phyloP scores from a whole-genome alignment of 176 grass and related monocot genomes.

The Avena eriantha region DNA sequence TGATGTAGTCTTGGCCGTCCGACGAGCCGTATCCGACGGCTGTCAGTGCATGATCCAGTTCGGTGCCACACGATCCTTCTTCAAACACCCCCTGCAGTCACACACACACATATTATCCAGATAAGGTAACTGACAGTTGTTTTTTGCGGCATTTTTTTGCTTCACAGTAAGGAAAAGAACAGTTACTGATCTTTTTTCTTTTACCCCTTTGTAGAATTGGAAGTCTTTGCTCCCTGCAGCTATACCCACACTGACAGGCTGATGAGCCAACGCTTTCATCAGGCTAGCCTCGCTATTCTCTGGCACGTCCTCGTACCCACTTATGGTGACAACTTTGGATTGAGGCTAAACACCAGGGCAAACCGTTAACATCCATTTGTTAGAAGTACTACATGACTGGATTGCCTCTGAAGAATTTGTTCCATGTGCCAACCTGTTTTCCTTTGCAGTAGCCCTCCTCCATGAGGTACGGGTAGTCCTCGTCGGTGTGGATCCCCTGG shows the following conservation, averaged over 20 bases:
- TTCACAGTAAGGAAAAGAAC: background rate
- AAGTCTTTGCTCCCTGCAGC: slow-evolving; percentile 73
- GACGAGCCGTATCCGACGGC: slow-evolving; percentile 78
- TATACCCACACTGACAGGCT: slow-evolving; percentile 82
- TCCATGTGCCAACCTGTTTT: slow-evolving; percentile 46
- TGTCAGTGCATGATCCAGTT: slow-evolving; percentile 73
- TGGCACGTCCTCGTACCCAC: slow-evolving; percentile 75
- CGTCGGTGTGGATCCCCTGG: slow-evolving; percentile 63
- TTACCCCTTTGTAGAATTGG: slow-evolving; percentile 94
- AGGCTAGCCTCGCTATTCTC: slow-evolving; percentile 74
- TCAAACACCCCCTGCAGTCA: slow-evolving; percentile 72
- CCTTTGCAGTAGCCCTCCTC: slow-evolving; percentile 74
- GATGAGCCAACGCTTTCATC: slow-evolving; percentile 67
- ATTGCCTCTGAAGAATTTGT: background rate
- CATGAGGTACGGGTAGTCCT: slow-evolving; percentile 85
- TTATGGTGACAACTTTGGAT: slow-evolving; percentile 56
- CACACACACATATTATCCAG: background rate
- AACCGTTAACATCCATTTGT: slow-evolving; percentile 15
- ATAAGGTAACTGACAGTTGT: background rate
- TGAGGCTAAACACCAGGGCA: slow-evolving; percentile 51
- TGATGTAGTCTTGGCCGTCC: slow-evolving; percentile 60
- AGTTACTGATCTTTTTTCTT: background rate
- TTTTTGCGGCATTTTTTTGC: background rate
- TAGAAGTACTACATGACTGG: background rate
- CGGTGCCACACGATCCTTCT: slow-evolving; percentile 61